A percentile compares a stretch with the other conserved stretches of the same genome.
Conservation (phyloP, 2,329 filamentous ascomycete species). For the Monosporascus sp. region DNA sequence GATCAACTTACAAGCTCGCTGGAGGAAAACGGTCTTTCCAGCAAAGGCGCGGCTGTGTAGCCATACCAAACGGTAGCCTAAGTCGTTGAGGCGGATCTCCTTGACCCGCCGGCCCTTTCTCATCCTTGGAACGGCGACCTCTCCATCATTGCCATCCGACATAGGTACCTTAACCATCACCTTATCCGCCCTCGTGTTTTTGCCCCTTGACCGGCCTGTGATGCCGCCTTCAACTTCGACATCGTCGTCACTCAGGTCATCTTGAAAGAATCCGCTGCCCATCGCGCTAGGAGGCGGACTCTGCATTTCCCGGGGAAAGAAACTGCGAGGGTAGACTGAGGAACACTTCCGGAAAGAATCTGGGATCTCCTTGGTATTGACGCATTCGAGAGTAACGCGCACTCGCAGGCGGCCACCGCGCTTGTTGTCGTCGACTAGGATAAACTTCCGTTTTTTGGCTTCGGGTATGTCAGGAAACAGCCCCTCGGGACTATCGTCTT, state of each 20-base stretch:
- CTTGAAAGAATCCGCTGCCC: constrained; percentile 68
- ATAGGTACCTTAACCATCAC: constrained; percentile 57
- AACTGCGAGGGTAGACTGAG: constrained; percentile 85
- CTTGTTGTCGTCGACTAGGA: constrained; percentile 85
- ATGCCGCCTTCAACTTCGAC: constrained; percentile 49
- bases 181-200: constrained; percentile 24
- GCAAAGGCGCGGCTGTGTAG: constrained; percentile 89
- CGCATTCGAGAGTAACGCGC: constrained; percentile 84
- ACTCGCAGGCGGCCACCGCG: constrained; percentile 78
- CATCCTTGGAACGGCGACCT: constrained; percentile 71
- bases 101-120: constrained; percentile 64
- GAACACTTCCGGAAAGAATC: constrained; percentile 90
- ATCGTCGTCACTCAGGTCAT: constrained; percentile 53
- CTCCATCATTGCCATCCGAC: constrained; percentile 64
- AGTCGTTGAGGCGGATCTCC: constrained; percentile 86
- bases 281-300: constrained; percentile 72
- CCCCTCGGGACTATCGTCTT: constrained; percentile 56
- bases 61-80: constrained; percentile 96
- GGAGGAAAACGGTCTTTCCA: constrained; percentile 78
- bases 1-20: constrained; percentile 73
- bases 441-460: constrained; percentile 91
- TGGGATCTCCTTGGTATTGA: constrained; percentile 92
- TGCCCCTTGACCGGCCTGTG: constrained; percentile 28
- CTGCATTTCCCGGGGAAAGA: constrained; percentile 91
- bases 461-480: constrained; percentile 87